Evolutionary conservation across 495 filamentous ascomycete species (phyloP), one percentile per base, ranked within the genome.

Genomic region (Neurospora sp.): DNA sequence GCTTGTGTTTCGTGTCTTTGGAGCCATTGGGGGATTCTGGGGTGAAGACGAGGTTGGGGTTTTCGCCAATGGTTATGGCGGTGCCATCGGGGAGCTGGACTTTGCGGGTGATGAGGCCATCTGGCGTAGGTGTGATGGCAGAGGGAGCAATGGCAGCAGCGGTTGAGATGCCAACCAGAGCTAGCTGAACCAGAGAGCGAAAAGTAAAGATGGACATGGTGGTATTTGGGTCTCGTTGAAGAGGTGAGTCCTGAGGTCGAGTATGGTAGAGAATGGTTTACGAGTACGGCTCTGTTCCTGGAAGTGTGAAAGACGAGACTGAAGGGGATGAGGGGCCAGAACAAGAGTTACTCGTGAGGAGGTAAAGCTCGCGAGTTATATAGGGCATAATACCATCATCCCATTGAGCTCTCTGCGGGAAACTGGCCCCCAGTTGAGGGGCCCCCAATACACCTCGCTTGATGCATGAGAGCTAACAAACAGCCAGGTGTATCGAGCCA

Each of bases 81-180:
- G 74, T 41, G 75, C 74, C 9, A 72, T 78, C 2, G 75, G 75
- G 38, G 78, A 80, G 68, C 14, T 78, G 35, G 71, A 76, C 12
- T 65, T 80, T 11, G 69, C 77, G 12, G 59, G 73, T 5, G 0
- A 11, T 14, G 27, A 53, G 5, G 75, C 37, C 7, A 20, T 78
- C 48, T 16, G 22, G 27, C 12, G 27, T 16, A 5, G 22, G 0
- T 31, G 27, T 61, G 53, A 31, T 16, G 53, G 22, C 53, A 61
- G 22, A 61, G 11, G 53, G 2, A 6, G 22, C 22, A 31, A 61
- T 61, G 53, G 53, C 27, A 3, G 22, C 53, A 14, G 53, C 53
- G 6, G 53, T 61, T 61, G 53, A 61, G 22, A 61, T 31, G 11
- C 53, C 53, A 61, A 61, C 53, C 53, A 61, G 53, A 61, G 22